Evolutionary conservation across 305 asterid genomes (phyloP), one percentile per base, ranked within the genome.

Genomic region (Euphrasia arctica): DNA sequence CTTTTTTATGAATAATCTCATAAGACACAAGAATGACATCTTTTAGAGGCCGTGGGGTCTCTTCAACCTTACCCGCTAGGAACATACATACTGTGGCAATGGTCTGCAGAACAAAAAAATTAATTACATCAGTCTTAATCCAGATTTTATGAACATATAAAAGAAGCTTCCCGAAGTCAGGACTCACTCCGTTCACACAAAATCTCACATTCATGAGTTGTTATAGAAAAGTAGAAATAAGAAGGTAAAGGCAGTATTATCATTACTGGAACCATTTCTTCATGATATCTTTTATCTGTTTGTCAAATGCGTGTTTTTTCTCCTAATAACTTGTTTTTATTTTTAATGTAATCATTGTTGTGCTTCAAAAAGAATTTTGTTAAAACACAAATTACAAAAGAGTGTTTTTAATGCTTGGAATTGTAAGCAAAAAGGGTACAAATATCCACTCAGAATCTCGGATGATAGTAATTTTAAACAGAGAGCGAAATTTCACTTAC

Each of bases 51-150:
- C 95, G 96, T 51, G 99, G 99, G 71, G 99, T 93, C 86, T 93
- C 99, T 82, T 93, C 99, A 74, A 93, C 99, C 83, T 93, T 93
- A 48, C 99, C 99, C 15, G 99, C 97, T 14, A 93, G 89, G 78
- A 93, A 93, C 99, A 91, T 91, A 41, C 98, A 91, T 11, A 88
- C 95, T 1, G 94, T 88, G 67, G 98, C 96, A 70, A 91, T 78
- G 11, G 84, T 86, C 98, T 88, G 84, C 83, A 69, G 52, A 66
- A 22, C 60, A 55, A 48, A 13, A 50, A 25, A 47, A 32, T 67
- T 45, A 78, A 42, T 70, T 9, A 75, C 18, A 64, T 66, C 66
- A 75, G 58, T 64, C 54, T 42, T 13, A 18, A 18, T 18, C 22
- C 22, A 18, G 22, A 18, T 18, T 18, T 18, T 18, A 18, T 18